Percentiles rank a stretch among this genome's conserved stretches.
These are phyloP conservation scores for Cyclospora cayetanensis DNA, from an alignment of 169 alveolate species.

Conservation along the genomic window DNA sequence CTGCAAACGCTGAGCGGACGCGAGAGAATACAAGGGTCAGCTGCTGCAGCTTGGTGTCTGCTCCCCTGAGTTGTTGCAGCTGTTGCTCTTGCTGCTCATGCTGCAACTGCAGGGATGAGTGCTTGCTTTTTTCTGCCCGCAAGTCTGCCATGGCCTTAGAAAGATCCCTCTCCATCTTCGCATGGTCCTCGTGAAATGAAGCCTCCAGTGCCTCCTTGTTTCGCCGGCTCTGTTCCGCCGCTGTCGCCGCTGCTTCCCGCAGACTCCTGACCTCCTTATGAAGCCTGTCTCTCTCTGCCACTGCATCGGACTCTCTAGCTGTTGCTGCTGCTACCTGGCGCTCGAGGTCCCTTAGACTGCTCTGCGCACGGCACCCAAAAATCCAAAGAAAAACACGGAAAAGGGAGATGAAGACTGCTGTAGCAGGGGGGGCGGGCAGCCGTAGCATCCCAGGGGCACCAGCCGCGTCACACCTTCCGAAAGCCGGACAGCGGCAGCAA, in stretches of 20 bases:
- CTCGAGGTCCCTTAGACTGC: neutral
- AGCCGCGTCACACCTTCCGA: too few species aligned
- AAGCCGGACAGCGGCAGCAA: neutral
- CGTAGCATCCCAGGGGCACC: too few species aligned
- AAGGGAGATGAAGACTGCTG: neutral
- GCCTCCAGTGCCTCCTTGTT: neutral
- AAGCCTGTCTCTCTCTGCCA: constrained; percentile 20
- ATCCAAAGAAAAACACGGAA: neutral
- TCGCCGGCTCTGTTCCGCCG: neutral
- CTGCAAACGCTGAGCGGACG: neutral
- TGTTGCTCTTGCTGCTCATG: constrained; percentile 40
- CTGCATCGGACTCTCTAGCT: constrained; percentile 43
- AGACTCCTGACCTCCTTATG: constrained; percentile 21
- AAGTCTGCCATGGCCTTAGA: constrained; percentile 5
- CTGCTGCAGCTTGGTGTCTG: constrained; percentile 31
- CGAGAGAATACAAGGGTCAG: neutral
- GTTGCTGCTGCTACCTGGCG: constrained; percentile 39
- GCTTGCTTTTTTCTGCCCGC: neutral
- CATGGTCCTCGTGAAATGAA: neutral
- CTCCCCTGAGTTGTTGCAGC: constrained; percentile 17
- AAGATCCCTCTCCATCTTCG: neutral
- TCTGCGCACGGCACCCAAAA: too few species aligned
- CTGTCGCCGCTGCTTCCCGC: constrained; percentile 49
- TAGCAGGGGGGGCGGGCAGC: too few species aligned
- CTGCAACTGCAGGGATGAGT: constrained; percentile 11